Evolutionary conservation across 2,329 filamentous ascomycete genomes (phyloP).

Genomic region (Myrmaecium sp.): DNA sequence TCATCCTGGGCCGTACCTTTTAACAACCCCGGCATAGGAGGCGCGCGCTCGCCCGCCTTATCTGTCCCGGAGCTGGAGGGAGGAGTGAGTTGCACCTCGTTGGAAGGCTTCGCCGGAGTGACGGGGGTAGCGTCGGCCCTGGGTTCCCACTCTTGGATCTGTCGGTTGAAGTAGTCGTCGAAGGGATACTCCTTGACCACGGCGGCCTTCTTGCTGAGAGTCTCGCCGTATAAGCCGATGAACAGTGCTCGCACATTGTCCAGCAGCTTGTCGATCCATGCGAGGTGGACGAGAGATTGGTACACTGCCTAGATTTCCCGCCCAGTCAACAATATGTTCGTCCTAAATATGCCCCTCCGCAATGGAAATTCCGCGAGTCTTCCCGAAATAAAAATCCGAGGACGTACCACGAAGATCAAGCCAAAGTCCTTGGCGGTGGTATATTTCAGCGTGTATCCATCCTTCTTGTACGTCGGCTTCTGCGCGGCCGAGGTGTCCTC

Average conservation of each 20-base stretch:
- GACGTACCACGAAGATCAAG: slow-evolving; percentile 76
- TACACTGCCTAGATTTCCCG: slow-evolving; percentile 98
- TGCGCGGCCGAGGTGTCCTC: slow-evolving; percentile 42
- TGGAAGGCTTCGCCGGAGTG: slow-evolving; percentile 11
- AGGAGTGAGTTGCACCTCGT: slow-evolving; percentile 36
- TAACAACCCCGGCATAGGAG: slow-evolving; percentile 33
- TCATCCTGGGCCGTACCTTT: slow-evolving; percentile 24
- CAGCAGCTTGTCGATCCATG: slow-evolving; percentile 92
- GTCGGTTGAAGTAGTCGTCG: slow-evolving; percentile 86
- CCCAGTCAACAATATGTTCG: neutral
- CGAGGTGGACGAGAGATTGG: slow-evolving; percentile 82
- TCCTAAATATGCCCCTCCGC: neutral
- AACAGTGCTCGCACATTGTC: slow-evolving; percentile 92
- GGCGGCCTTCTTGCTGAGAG: slow-evolving; percentile 65
- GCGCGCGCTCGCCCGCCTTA: slow-evolving; percentile 32
- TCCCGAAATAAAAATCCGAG: neutral
- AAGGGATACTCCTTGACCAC: slow-evolving; percentile 69
- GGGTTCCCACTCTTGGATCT: slow-evolving; percentile 65
- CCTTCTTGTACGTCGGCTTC: slow-evolving; percentile 68
- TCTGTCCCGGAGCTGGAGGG: slow-evolving; percentile 33
- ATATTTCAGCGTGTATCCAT: slow-evolving; percentile 93
- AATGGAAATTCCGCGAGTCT: slow-evolving; percentile 1
- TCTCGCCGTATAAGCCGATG: slow-evolving; percentile 72
- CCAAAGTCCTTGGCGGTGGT: slow-evolving; percentile 82
- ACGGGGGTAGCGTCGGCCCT: slow-evolving; percentile 3